Conservation (phyloP, 176 grass and related monocot species). For the Zoysia pacifica region DNA sequence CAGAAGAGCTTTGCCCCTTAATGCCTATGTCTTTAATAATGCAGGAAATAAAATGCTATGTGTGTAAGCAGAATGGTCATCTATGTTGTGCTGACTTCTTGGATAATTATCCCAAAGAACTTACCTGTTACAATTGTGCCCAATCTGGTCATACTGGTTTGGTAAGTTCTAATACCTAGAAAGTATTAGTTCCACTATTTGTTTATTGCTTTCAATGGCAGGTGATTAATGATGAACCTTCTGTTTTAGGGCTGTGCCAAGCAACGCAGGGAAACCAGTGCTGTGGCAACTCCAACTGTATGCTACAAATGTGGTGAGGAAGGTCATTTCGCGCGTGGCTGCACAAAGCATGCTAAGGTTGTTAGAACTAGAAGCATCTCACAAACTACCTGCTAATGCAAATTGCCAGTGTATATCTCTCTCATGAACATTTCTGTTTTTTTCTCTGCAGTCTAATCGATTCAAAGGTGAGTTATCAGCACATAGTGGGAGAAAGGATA, state of each 20-base stretch:
- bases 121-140: conserved; percentile 95
- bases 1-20: conserved; percentile 25
- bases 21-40: conserved; percentile 36
- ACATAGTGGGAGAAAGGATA: conserved; percentile 45
- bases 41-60: conserved; percentile 92
- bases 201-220: conserved; percentile 23
- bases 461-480: conserved; percentile 44
- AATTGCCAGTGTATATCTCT: conserved; percentile 18
- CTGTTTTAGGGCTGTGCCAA: conserved; percentile 85
- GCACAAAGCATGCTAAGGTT: conserved; percentile 66
- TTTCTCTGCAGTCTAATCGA: conserved; percentile 47
- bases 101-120: conserved; percentile 56
- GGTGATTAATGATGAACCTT: conserved; percentile 38
- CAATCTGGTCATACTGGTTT: conserved; percentile 76
- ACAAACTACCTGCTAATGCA: neutral
- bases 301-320: conserved; percentile 74
- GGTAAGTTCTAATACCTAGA: conserved; percentile 53
- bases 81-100: conserved; percentile 73
- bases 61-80: conserved; percentile 85
- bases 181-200: neutral
- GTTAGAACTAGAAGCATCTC: conserved; percentile 33
- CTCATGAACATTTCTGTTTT: neutral
- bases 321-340: conserved; percentile 84
- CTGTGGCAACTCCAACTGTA: conserved; percentile 33
- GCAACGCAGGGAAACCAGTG: conserved; percentile 55